These are phyloP conservation scores for Malus sieversii DNA, from an alignment of 306 rosid species.

Conservation along the genomic window DNA sequence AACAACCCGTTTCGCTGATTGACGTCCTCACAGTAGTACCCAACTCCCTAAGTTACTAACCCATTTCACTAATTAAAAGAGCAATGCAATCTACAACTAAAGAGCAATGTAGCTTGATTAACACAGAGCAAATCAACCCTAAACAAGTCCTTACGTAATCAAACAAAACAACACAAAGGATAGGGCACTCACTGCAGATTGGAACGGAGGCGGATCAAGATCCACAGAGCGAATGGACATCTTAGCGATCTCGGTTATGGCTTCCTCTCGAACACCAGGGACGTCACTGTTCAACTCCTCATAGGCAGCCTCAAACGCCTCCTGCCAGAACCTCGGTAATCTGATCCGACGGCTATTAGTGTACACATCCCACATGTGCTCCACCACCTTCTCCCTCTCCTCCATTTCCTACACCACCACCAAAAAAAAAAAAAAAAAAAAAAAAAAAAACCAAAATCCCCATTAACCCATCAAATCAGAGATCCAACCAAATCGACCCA, in stretches of 20 bases:
- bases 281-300: conserved; percentile 80
- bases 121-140: background rate
- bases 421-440: too few species aligned
- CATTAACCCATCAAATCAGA: conserved; percentile 1
- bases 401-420: conserved; percentile 73
- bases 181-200: conserved; percentile 60
- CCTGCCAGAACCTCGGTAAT: conserved; percentile 87
- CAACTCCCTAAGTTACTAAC: background rate
- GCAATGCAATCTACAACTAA: background rate
- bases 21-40: background rate
- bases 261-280: conserved; percentile 67
- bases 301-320: conserved; percentile 93
- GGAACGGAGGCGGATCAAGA: conserved; percentile 66
- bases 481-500: conserved; percentile 19
- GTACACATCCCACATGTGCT: conserved; percentile 97
- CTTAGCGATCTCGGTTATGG: conserved; percentile 80
- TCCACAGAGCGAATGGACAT: conserved; percentile 82
- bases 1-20: background rate
- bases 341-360: conserved; percentile 89
- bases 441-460: background rate
- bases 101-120: background rate
- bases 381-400: conserved; percentile 96
- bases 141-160: background rate
- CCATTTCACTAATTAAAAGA: too few species aligned
- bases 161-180: background rate